Conservation (phyloP, 305 asterid species). For the Nicotiana rustica region DNA sequence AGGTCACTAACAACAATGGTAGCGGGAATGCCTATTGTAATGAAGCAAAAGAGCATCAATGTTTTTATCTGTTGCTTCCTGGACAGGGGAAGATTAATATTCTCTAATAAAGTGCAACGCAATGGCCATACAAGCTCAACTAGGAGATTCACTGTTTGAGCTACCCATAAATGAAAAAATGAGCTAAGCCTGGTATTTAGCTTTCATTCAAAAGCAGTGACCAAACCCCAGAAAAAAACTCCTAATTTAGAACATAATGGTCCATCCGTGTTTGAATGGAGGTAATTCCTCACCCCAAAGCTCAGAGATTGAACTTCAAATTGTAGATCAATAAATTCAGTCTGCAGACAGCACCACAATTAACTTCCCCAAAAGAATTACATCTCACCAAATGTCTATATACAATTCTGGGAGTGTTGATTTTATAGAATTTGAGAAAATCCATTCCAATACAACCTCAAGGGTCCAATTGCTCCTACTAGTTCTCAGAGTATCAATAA, state of each 20-base stretch:
- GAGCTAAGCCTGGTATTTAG: background rate
- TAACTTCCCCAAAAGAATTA: background rate
- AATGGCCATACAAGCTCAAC: background rate
- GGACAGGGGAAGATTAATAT: background rate
- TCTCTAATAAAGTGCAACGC: background rate
- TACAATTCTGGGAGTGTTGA: background rate
- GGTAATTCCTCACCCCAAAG: background rate
- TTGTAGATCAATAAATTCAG: background rate
- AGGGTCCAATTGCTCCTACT: background rate
- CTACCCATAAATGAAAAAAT: background rate
- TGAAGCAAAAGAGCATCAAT: background rate
- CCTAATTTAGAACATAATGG: background rate
- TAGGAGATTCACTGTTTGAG: background rate
- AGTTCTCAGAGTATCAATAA: background rate
- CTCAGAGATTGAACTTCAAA: background rate
- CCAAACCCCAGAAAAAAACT: background rate
- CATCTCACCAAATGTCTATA: background rate
- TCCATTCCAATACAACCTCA: background rate
- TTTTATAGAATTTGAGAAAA: too few relatives aligned
- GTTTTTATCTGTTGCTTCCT: background rate
- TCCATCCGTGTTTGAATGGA: background rate
- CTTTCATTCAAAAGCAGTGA: background rate
- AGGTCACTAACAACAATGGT: background rate
- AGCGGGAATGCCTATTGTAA: slow-evolving; percentile 6
- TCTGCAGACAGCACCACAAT: background rate